Conservation (phyloP, 768 basidiomycete species). For the Amanita muscaria region DNA sequence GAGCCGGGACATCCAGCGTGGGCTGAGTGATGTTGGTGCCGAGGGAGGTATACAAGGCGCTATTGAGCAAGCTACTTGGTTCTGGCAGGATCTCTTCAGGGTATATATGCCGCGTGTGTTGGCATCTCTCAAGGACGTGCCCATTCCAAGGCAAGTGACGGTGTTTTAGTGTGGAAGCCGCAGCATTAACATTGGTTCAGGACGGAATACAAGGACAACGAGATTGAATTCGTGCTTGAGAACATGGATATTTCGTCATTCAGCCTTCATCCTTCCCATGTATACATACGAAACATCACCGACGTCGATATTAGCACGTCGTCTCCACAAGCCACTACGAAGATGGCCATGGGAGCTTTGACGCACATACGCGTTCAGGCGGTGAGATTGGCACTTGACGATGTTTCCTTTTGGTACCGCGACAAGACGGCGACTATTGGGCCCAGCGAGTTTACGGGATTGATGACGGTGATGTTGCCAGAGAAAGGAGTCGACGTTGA, state of each 20-base stretch:
- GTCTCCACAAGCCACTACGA: conserved; percentile 27
- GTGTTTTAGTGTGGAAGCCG: background rate
- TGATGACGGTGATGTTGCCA: conserved; percentile 54
- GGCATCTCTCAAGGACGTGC: conserved; percentile 45
- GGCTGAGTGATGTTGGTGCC: conserved; percentile 25
- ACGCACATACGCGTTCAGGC: conserved; percentile 62
- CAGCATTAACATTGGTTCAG: conserved; percentile 25
- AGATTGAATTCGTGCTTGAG: conserved; percentile 68
- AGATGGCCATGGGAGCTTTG: conserved; percentile 49
- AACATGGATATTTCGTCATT: conserved; percentile 64
- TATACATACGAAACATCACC: conserved; percentile 66
- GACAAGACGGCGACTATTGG: conserved; percentile 48
- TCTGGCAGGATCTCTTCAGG: conserved; percentile 76
- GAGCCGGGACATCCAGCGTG: conserved; percentile 38
- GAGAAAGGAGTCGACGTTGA: conserved; percentile 62
- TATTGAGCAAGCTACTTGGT: conserved; percentile 59
- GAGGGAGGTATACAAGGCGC: conserved; percentile 40
- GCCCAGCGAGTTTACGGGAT: conserved; percentile 51
- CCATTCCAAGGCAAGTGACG: conserved; percentile 52
- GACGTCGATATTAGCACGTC: conserved; percentile 38
- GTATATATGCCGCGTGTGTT: conserved; percentile 63
- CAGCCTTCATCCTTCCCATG: conserved; percentile 58
- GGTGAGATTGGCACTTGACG: conserved; percentile 49
- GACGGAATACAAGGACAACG: conserved; percentile 61
- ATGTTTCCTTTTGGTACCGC: conserved; percentile 69